phyloP scores from a whole-genome alignment of 176 grass and related monocot species.

The Dendrocalamus sinicus region DNA sequence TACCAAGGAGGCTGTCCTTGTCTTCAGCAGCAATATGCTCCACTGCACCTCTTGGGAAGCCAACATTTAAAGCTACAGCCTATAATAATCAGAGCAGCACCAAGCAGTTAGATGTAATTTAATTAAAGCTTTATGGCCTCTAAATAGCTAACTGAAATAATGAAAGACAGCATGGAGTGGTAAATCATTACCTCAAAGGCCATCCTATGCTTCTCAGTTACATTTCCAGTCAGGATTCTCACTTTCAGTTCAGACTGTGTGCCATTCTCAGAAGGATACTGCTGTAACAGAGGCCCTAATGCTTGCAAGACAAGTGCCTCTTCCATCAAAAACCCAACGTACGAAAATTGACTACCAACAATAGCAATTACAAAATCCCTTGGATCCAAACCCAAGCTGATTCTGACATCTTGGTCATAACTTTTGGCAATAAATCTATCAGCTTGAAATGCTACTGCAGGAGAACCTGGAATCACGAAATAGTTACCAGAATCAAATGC shows the following conservation, averaged over 20 bases:
- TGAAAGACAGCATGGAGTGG: not conserved
- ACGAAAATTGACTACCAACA: constrained; percentile 82
- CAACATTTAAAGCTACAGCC: constrained; percentile 64
- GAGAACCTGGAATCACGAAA: constrained; percentile 87
- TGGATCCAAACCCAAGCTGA: constrained; percentile 50
- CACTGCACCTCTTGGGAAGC: constrained; percentile 66
- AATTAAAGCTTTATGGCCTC: constrained; percentile 23
- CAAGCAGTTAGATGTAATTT: constrained; percentile 43
- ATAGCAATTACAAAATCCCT: constrained; percentile 83
- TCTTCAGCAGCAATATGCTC: constrained; percentile 65
- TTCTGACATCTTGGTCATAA: constrained; percentile 49
- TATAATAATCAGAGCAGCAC: constrained; percentile 45
- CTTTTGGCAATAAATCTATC: constrained; percentile 45
- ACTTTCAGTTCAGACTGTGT: constrained; percentile 73
- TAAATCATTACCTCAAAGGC: constrained; percentile 71
- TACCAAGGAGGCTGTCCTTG: constrained; percentile 55
- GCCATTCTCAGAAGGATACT: constrained; percentile 60
- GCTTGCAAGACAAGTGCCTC: constrained; percentile 83
- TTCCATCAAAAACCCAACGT: constrained; percentile 79
- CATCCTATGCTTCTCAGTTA: constrained; percentile 60
- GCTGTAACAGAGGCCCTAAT: constrained; percentile 64
- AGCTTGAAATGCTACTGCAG: constrained; percentile 70
- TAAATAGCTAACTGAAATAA: constrained; percentile 28
- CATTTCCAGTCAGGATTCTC: constrained; percentile 62
- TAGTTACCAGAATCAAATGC: constrained; percentile 96